These are phyloP conservation scores for Curvularia sp. DNA, from an alignment of 2,329 filamentous ascomycete genomes.

Conservation along the genomic window DNA sequence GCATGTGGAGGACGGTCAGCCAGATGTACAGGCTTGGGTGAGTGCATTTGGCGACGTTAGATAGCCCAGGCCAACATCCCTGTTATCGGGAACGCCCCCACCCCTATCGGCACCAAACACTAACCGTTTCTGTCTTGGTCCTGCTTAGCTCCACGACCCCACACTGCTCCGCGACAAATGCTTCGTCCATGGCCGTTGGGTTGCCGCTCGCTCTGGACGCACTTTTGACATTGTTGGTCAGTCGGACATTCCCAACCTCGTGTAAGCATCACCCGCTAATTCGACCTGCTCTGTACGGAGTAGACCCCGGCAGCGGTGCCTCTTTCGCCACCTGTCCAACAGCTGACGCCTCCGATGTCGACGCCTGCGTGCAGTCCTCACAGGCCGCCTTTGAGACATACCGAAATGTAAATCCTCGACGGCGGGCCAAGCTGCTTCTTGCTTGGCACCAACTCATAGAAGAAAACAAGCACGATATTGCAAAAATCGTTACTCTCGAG, in stretches of 20 bases:
- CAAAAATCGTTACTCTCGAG: conserved; percentile 2
- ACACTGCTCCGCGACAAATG: neutral
- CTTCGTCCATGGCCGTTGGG: conserved; percentile 1
- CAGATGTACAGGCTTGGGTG: conserved; percentile 4
- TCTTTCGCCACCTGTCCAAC: neutral
- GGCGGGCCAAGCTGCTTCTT: neutral
- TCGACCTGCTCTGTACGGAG: neutral
- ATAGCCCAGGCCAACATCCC: neutral
- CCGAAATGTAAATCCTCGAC: neutral
- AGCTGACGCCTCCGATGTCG: conserved; percentile 1
- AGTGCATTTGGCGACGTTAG: neutral
- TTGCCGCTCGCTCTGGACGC: neutral
- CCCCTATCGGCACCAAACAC: neutral
- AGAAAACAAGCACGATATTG: conserved; percentile 1
- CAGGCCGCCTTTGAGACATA: conserved; percentile 4
- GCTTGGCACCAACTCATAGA: conserved; percentile 6
- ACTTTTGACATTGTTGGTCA: conserved; percentile 2
- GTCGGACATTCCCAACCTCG: neutral
- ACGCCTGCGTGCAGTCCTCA: conserved; percentile 3
- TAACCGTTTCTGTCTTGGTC: neutral
- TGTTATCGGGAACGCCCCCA: neutral
- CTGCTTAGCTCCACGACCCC: neutral
- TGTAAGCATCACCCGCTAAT: neutral
- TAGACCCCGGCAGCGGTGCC: neutral
- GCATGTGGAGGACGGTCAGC: neutral